Evolutionary conservation across 495 filamentous ascomycete genomes (phyloP), one percentile per base, ranked within the genome.

Genomic region (Penicillium manginii): DNA sequence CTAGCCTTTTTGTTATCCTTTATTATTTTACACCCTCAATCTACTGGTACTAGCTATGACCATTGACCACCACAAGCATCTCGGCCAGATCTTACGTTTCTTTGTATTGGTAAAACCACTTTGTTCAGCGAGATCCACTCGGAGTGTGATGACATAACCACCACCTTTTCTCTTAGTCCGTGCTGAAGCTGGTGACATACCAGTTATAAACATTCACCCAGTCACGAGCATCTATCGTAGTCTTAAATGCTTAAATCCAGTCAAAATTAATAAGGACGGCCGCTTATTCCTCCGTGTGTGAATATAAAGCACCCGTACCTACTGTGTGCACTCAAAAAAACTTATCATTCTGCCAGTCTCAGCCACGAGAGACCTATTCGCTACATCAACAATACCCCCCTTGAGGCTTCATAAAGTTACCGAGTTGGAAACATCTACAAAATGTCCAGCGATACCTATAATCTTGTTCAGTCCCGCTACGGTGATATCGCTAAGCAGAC

Each of bases 401-500:
- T 53, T 53, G 50, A 53, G 35, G 50, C 50, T 39, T 53, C 21
- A 39, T 42, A 42, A 18, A 17, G 23, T 21, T 55, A 48, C 15
- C 26, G 23, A 55, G 26, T 19, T 46, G 15, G 15, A 35, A 37
- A 37, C 10, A 33, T 48, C 53, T 47, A 55, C 53, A 33, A 48
- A n/a, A 55, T 55, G 53, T 49, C 56, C 15, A 49, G 53, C 19
- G 22, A 52, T 11, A 63, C 42, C 17, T 63, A 66, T 45, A 17
- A 52, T 26, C 43, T 42, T 57, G 57, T 66, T 19, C 54, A 63
- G 31, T 32, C 46, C n/a, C 50, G 60, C 39, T 63, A 66, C 42
- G 59, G 56, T 12, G 59, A 52, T 6, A 17, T 66, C 2, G 60
- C 63, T 21, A 39, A 52, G 33, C 53, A 39, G 26, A 21, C 17